Evolutionary conservation across 441 rosid species (phyloP).

Genomic region (Macaranga tanarius): DNA sequence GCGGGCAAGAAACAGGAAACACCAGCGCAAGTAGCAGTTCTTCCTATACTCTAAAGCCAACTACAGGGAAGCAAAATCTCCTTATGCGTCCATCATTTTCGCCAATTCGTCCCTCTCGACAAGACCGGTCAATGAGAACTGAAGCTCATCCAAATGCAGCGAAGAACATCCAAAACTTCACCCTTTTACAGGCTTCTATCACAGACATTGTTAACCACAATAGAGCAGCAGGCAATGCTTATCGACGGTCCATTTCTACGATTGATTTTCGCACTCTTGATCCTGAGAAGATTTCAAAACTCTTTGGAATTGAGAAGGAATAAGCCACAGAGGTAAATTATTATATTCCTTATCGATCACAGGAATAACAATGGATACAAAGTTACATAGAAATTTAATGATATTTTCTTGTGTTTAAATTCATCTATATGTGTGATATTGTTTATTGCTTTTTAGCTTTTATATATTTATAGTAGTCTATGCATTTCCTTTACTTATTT

Average conservation of each 20-base stretch:
- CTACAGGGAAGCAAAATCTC: conserved; percentile 6
- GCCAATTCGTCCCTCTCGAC: conserved; percentile 29
- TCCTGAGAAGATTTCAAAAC: conserved; percentile 41
- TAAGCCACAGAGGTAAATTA: background rate
- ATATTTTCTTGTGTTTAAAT: background rate
- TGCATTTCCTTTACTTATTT: too few relatives aligned
- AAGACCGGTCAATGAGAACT: conserved; percentile 26
- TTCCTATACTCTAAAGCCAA: conserved; percentile 25
- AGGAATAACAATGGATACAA: background rate
- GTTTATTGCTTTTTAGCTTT: too few relatives aligned
- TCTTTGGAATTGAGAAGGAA: conserved; percentile 41
- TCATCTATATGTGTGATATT: too few relatives aligned
- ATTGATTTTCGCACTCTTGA: conserved; percentile 47
- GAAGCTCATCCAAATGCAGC: conserved; percentile 60
- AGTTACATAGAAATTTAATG: background rate
- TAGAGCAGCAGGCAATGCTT: conserved; percentile 35
- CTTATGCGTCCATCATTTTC: conserved; percentile 34
- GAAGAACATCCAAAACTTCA: conserved; percentile 52
- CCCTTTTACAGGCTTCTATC: conserved; percentile 58
- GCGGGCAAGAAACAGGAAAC: conserved; percentile 33
- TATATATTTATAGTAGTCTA: too few relatives aligned
- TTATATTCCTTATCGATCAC: too few relatives aligned
- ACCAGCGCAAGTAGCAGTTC: conserved; percentile 35
- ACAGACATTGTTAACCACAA: conserved; percentile 50
- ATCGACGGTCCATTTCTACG: conserved; percentile 52